A percentile compares a stretch with the other conserved stretches of the same genome.
These are phyloP conservation scores for Chrysophaeum taylorii DNA, from an alignment of 352 stramenopile genomes.

Conservation along the genomic window DNA sequence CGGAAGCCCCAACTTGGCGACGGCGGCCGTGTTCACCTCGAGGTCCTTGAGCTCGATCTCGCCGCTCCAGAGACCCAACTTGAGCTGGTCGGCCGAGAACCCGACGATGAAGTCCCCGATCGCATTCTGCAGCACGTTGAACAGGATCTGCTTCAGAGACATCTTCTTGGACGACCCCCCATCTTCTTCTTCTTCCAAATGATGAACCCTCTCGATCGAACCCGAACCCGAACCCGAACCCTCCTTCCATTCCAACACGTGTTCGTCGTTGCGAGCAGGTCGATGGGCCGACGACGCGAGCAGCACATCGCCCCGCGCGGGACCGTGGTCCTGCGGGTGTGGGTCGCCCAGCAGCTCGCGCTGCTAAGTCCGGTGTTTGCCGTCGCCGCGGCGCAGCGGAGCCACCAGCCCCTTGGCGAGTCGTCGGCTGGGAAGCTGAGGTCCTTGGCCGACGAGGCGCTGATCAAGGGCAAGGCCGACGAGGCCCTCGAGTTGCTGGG, in stretches of 20 bases:
- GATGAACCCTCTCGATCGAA: background rate
- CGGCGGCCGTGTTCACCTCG: slow-evolving; percentile 25
- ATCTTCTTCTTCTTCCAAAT: too few species aligned
- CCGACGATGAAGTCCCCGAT: slow-evolving; percentile 43
- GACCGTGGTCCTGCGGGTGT: too few species aligned
- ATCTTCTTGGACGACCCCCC: too few species aligned
- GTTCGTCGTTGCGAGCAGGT: too few species aligned
- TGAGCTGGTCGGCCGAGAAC: slow-evolving; percentile 38
- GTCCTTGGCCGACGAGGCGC: slow-evolving; percentile 15
- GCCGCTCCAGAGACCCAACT: slow-evolving; percentile 44
- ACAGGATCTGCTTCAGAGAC: slow-evolving; percentile 33
- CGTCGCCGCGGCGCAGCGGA: background rate
- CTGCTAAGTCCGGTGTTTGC: background rate
- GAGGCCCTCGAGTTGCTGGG: slow-evolving; percentile 8
- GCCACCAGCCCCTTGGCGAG: background rate
- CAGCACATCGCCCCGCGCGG: too few species aligned
- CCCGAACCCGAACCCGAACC: background rate
- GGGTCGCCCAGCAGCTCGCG: background rate
- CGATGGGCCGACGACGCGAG: too few species aligned
- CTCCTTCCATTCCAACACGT: too few species aligned
- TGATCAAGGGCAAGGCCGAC: slow-evolving; percentile 8
- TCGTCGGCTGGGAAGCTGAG: background rate
- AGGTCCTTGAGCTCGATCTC: slow-evolving; percentile 42
- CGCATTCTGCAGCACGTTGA: slow-evolving; percentile 32
- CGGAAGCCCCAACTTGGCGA: slow-evolving; percentile 27